These are phyloP conservation scores for Psidium friedrichsthalianum DNA, from an alignment of 345 rosid species.

Conservation along the genomic window DNA sequence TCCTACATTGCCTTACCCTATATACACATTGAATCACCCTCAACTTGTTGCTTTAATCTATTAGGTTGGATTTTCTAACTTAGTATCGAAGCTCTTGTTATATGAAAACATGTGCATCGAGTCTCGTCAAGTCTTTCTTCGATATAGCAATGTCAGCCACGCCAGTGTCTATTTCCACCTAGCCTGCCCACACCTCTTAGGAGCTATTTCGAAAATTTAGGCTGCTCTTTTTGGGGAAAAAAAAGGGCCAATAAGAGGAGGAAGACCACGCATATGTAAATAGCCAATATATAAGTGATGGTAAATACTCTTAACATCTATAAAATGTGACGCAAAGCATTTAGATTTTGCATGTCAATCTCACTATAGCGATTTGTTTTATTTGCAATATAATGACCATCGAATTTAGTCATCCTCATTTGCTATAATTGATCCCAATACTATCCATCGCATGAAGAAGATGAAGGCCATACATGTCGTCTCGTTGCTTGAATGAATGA, in stretches of 20 bases:
- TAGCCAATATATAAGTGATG: background rate
- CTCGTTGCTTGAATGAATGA: background rate
- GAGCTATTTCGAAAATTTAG: background rate
- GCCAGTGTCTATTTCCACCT: too few species aligned
- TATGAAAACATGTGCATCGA: fast-evolving
- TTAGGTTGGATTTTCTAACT: background rate
- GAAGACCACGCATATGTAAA: background rate
- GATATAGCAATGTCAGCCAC: background rate
- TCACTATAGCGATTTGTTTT: background rate
- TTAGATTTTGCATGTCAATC: background rate
- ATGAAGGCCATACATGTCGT: background rate
- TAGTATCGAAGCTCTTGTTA: background rate
- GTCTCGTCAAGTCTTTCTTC: background rate
- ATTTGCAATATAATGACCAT: background rate
- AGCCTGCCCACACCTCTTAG: background rate
- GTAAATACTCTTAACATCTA: too few species aligned
- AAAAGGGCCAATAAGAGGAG: background rate
- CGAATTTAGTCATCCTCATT: background rate
- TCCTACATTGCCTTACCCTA: background rate
- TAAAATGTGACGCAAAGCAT: too few species aligned
- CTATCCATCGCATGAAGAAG: background rate
- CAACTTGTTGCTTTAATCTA: background rate
- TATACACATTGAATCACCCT: background rate
- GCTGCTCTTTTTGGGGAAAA: too few species aligned
- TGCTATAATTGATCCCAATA: background rate